A percentile compares a stretch with the other conserved stretches of the same genome.
Conservation (phyloP, 805 yeast genomes). For the Hyphopichia homilentoma region DNA sequence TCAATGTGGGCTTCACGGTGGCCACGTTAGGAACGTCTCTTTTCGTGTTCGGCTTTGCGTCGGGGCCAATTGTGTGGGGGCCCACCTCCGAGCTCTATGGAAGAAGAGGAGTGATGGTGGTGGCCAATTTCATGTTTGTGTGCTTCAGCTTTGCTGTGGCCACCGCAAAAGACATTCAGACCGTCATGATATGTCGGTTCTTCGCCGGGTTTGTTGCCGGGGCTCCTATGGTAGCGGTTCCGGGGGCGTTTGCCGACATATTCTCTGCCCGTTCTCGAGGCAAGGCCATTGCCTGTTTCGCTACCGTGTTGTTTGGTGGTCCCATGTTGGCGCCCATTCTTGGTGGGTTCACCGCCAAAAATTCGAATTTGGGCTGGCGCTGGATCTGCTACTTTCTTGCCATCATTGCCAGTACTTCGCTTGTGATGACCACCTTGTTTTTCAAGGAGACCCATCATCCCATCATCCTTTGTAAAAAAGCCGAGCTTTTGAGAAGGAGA, state of each 20-base stretch:
- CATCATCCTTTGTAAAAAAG: slow-evolving; percentile 26
- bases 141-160: slow-evolving; percentile 62
- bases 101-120: slow-evolving; percentile 40
- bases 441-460: slow-evolving; percentile 41
- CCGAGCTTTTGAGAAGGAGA: slow-evolving; percentile 35
- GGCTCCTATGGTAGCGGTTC: slow-evolving; percentile 78
- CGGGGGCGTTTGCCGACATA: slow-evolving; percentile 84
- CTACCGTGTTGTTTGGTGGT: slow-evolving; percentile 71
- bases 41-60: slow-evolving; percentile 89
- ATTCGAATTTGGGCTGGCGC: slow-evolving; percentile 44
- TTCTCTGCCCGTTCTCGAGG: slow-evolving; percentile 68
- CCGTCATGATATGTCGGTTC: slow-evolving; percentile 72
- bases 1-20: slow-evolving; percentile 59
- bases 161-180: slow-evolving; percentile 73
- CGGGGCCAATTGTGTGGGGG: slow-evolving; percentile 87
- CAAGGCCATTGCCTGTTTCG: slow-evolving; percentile 65
- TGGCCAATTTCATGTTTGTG: slow-evolving; percentile 36
- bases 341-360: slow-evolving; percentile 38
- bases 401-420: slow-evolving; percentile 27
- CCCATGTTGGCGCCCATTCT: slow-evolving; percentile 80
- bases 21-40: slow-evolving; percentile 72
- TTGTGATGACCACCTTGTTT: slow-evolving; percentile 26
- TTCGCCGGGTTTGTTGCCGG: slow-evolving; percentile 81
- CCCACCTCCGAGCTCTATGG: slow-evolving; percentile 28
- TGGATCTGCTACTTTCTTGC: slow-evolving; percentile 49